Evolutionary conservation across 257 asterid genomes (phyloP).

Genomic region (Ligustrum vulgare): DNA sequence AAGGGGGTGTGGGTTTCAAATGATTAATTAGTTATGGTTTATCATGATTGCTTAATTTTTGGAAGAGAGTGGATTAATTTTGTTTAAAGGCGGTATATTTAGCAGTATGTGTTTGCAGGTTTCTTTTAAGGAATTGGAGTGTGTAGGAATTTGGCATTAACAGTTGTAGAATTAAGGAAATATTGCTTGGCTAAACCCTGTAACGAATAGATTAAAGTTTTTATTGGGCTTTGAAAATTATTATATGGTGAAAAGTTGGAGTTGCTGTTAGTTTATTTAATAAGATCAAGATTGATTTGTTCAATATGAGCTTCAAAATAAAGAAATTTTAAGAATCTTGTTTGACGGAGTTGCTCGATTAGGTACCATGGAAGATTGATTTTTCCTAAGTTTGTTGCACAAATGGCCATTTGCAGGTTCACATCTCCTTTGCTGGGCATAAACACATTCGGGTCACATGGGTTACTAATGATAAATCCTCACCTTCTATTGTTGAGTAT

Average conservation of each 20-base stretch:
- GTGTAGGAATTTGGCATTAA: background rate
- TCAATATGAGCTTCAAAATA: background rate
- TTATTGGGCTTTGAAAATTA: background rate
- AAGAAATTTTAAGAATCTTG: constrained; percentile 2
- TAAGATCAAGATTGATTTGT: background rate
- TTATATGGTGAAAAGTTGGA: background rate
- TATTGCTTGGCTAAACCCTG: background rate
- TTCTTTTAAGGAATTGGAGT: background rate
- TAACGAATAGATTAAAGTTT: background rate
- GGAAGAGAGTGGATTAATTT: background rate
- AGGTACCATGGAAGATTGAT: background rate
- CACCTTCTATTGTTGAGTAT: constrained; percentile 70
- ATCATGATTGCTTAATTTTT: background rate
- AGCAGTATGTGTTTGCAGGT: constrained; percentile 6
- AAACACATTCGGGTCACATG: constrained; percentile 72
- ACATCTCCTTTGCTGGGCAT: constrained; percentile 87
- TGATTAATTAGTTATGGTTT: background rate
- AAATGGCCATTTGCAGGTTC: constrained; percentile 55
- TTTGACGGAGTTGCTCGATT: background rate
- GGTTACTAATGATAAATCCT: constrained; percentile 53
- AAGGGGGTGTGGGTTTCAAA: background rate
- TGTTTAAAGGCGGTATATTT: background rate
- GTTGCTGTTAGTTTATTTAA: constrained; percentile 13
- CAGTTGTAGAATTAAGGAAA: background rate
- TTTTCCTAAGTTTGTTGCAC: constrained; percentile 2